These are phyloP conservation scores for Pinus tabuliformis DNA, from an alignment of 75 land plant species.

Conservation along the genomic window DNA sequence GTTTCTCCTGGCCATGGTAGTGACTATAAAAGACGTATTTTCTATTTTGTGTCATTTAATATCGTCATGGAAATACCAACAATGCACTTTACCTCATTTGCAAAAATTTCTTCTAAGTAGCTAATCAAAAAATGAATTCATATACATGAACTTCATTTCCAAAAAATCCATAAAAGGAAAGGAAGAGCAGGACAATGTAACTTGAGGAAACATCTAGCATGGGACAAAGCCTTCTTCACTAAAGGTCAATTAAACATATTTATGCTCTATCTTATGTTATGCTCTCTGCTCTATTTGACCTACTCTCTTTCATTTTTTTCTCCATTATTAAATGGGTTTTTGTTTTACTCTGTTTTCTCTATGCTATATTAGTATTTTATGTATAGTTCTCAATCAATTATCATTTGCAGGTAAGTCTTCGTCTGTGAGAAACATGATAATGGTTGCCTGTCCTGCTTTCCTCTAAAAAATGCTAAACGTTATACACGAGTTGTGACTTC, in stretches of 20 bases:
- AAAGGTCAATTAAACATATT: constrained; percentile 35
- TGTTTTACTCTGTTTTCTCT: background rate
- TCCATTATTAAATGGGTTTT: background rate
- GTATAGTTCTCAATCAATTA: background rate
- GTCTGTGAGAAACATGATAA: too few relatives aligned
- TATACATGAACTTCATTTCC: too few relatives aligned
- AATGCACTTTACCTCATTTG: too few relatives aligned
- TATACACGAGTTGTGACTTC: too few relatives aligned
- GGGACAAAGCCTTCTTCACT: constrained; percentile 90
- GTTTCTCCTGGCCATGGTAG: too few relatives aligned
- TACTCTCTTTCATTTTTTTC: background rate
- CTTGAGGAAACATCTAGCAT: constrained; percentile 84
- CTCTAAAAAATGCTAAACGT: too few relatives aligned
- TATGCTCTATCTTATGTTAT: background rate
- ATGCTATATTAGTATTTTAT: background rate
- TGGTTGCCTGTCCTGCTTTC: too few relatives aligned
- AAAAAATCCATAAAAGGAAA: constrained; percentile 11
- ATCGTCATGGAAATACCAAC: too few relatives aligned
- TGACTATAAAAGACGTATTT: too few relatives aligned
- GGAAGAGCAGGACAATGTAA: constrained; percentile 40
- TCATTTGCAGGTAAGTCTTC: constrained; percentile 56
- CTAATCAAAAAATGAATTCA: too few relatives aligned
- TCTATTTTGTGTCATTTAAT: too few relatives aligned
- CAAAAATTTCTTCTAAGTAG: too few relatives aligned
- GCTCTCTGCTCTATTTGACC: background rate